Evolutionary conservation across 2,329 filamentous ascomycete species (phyloP).

Genomic region (Fonsecaea nubica): DNA sequence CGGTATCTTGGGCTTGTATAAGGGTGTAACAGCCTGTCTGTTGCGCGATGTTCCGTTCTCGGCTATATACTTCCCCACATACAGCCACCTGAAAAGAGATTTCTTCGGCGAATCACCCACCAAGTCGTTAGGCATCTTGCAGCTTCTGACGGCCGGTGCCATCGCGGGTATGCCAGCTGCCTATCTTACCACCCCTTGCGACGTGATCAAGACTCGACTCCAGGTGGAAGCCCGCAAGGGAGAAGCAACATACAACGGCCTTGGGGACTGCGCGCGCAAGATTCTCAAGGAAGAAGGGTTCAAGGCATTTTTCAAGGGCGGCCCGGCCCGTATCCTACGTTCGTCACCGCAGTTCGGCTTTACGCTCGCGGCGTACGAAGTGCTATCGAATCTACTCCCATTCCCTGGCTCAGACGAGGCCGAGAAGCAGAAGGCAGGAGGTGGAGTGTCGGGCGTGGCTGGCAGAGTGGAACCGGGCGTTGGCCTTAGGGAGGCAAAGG

Average conservation of each 20-base stretch:
- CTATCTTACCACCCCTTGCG: slow-evolving; percentile 95
- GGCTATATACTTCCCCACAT: slow-evolving; percentile 97
- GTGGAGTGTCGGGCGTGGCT: slow-evolving; percentile 50
- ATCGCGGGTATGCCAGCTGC: slow-evolving; percentile 91
- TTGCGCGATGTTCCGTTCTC: slow-evolving; percentile 97
- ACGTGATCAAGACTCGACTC: slow-evolving; percentile 98
- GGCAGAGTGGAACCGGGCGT: slow-evolving; percentile 70
- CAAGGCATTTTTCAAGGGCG: slow-evolving; percentile 97
- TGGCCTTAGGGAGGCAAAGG: slow-evolving; percentile 68
- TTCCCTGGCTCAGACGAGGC: slow-evolving; percentile 69
- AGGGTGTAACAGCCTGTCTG: slow-evolving; percentile 91
- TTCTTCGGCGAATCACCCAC: slow-evolving; percentile 82
- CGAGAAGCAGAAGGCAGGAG: slow-evolving; percentile 54
- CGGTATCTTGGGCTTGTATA: slow-evolving; percentile 93
- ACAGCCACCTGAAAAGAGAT: slow-evolving; percentile 92
- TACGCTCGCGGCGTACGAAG: slow-evolving; percentile 92
- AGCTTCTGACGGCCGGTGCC: slow-evolving; percentile 91
- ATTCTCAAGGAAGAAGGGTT: slow-evolving; percentile 92
- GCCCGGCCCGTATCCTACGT: slow-evolving; percentile 90
- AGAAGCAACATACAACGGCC: slow-evolving; percentile 82
- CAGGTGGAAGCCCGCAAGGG: slow-evolving; percentile 98
- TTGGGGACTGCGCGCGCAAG: slow-evolving; percentile 83
- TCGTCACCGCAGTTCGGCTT: slow-evolving; percentile 98
- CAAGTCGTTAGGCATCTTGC: slow-evolving; percentile 86
- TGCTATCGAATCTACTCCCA: slow-evolving; percentile 81